Evolutionary conservation across 805 yeast genomes (phyloP).

Genomic region (Candida andamanensis): DNA sequence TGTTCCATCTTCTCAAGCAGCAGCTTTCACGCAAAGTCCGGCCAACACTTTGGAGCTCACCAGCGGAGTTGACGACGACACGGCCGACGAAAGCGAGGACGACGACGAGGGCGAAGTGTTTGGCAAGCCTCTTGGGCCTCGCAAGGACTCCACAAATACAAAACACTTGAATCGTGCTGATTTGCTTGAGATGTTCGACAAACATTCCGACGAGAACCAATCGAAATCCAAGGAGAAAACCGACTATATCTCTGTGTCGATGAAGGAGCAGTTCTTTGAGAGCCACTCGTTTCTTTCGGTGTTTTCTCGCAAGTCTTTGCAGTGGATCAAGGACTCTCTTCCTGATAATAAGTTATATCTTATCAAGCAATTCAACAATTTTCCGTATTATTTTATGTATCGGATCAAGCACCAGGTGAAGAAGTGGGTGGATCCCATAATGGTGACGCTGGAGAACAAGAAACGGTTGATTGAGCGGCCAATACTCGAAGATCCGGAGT

Average conservation of each 20-base stretch:
- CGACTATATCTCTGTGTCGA: neutral
- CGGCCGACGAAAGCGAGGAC: constrained; percentile 12
- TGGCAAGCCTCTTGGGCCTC: too few species aligned
- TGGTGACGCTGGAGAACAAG: constrained; percentile 15
- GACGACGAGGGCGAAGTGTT: constrained; percentile 1
- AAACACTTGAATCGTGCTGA: too few species aligned
- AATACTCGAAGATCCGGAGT: constrained; percentile 15
- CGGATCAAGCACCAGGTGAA: constrained; percentile 14
- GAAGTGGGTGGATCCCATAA: constrained; percentile 29
- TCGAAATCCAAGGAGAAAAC: neutral
- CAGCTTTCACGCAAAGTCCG: neutral
- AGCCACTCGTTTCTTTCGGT: constrained; percentile 33
- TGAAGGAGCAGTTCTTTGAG: constrained; percentile 25
- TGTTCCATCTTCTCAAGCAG: too few species aligned
- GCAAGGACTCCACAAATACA: too few species aligned
- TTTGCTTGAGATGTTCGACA: neutral
- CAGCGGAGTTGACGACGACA: constrained; percentile 8
- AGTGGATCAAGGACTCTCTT: constrained; percentile 25
- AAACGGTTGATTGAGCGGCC: constrained; percentile 20
- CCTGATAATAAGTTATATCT: constrained; percentile 16
- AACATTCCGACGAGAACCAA: neutral
- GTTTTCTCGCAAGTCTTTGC: constrained; percentile 29
- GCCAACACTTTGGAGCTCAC: constrained; percentile 2
- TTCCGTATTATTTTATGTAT: constrained; percentile 22
- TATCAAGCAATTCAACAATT: constrained; percentile 22